Conservation (phyloP, 768 basidiomycete genomes). For the Russula emetica region DNA sequence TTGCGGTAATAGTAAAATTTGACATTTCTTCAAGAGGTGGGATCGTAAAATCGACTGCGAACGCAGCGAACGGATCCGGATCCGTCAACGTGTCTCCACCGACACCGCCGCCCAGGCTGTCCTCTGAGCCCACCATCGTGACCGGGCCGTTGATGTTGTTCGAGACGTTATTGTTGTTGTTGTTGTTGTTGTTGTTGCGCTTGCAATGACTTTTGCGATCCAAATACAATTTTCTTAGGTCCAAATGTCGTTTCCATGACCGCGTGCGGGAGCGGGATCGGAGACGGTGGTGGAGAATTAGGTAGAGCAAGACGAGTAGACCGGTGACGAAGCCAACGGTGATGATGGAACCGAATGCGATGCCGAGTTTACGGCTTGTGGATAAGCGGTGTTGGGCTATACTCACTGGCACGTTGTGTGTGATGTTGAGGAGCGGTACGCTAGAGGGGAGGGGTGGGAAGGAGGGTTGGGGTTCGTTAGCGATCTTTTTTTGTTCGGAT, state of each 20-base stretch:
- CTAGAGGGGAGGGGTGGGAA: not conserved
- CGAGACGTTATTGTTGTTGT: too few relatives aligned
- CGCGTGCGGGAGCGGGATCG: not conserved
- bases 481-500: not conserved
- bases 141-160: too few relatives aligned
- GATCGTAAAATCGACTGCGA: constrained; percentile 1
- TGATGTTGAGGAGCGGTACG: not conserved
- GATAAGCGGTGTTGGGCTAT: not conserved
- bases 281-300: not conserved
- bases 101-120: too few relatives aligned
- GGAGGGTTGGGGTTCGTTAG: not conserved
- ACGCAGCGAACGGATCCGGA: not conserved
- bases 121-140: too few relatives aligned
- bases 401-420: not conserved
- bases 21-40: not conserved
- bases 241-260: not conserved
- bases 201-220: not conserved
- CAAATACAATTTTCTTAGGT: too few relatives aligned
- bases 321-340: not conserved
- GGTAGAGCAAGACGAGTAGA: not conserved
- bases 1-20: not conserved
- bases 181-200: too few relatives aligned
- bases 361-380: constrained; percentile 4
- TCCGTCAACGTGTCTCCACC: not conserved
- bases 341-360: constrained; percentile 8